A percentile compares a stretch with the other conserved stretches of the same genome.
Evolutionary conservation across 148 eudicot genomes (phyloP).

Genomic region (Dysphania ambrosioides): DNA sequence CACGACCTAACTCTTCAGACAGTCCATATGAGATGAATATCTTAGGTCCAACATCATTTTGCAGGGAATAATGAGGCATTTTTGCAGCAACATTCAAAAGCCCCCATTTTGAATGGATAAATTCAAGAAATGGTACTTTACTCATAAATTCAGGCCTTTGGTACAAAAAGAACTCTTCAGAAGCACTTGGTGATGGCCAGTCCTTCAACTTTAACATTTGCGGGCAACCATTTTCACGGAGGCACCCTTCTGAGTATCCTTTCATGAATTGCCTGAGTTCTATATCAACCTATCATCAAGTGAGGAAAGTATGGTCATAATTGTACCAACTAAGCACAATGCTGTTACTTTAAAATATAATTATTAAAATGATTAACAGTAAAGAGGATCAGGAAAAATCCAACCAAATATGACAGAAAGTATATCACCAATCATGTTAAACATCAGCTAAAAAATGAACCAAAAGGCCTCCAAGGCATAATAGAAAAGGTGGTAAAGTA

Average conservation of each 20-base stretch:
- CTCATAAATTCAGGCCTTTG: conserved; percentile 95
- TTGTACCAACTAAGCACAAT: conserved; percentile 11
- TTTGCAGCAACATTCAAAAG: conserved; percentile 95
- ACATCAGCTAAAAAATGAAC: not conserved
- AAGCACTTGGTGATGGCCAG: conserved; percentile 97
- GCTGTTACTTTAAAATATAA: not conserved
- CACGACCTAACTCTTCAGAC: conserved; percentile 59
- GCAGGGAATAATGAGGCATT: conserved; percentile 89
- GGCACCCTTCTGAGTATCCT: conserved; percentile 86
- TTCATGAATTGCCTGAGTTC: conserved; percentile 75
- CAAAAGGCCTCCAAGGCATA: not conserved
- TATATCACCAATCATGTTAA: not conserved
- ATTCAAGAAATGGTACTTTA: conserved; percentile 84
- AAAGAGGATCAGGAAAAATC: not conserved
- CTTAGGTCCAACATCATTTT: conserved; percentile 93
- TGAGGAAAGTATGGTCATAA: conserved; percentile 12
- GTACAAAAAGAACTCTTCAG: conserved; percentile 84
- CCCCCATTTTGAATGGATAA: conserved; percentile 95
- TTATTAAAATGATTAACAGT: not conserved
- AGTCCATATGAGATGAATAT: conserved; percentile 74
- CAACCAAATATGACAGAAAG: not conserved
- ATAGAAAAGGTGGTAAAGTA: not conserved
- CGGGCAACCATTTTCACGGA: conserved; percentile 57
- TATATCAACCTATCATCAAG: conserved; percentile 58
- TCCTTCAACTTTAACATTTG: conserved; percentile 84